Evolutionary conservation across 1,284 basidiomycete genomes (phyloP).

Genomic region (Microstroma glucosiphilum): DNA sequence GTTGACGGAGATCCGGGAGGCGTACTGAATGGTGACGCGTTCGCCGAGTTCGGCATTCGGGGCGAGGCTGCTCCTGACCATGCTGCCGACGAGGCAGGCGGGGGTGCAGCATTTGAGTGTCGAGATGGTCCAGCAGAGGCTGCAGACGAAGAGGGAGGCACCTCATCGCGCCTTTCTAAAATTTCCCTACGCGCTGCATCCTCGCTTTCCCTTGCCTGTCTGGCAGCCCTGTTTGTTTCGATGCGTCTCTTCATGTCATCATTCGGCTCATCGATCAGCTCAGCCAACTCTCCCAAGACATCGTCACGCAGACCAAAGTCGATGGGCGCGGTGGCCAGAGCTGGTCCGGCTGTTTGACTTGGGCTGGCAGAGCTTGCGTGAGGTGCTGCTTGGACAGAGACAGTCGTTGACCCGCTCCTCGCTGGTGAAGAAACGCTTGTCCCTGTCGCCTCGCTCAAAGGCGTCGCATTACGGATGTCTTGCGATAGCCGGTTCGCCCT

Average conservation of each 20-base stretch:
- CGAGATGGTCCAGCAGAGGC: slow-evolving; percentile 9
- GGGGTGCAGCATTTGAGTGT: neutral
- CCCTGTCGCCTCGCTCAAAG: neutral
- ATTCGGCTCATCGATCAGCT: slow-evolving; percentile 28
- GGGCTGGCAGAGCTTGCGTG: neutral
- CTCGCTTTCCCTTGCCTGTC: neutral
- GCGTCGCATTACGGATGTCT: slow-evolving; percentile 4
- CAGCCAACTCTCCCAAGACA: slow-evolving; percentile 36
- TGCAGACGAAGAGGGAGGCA: slow-evolving; percentile 18
- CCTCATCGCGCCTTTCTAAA: neutral
- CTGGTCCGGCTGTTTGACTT: neutral
- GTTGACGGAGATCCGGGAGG: slow-evolving; percentile 13
- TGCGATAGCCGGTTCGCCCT: slow-evolving; percentile 3
- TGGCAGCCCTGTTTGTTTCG: neutral
- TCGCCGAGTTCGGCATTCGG: slow-evolving; percentile 10
- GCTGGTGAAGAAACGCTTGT: neutral
- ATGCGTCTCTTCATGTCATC: slow-evolving; percentile 4
- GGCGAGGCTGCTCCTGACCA: slow-evolving; percentile 9
- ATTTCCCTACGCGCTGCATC: neutral
- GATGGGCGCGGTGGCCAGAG: neutral
- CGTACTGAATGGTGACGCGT: slow-evolving; percentile 16
- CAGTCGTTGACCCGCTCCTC: neutral
- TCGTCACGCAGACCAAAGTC: slow-evolving; percentile 25
- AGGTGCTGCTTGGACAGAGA: neutral
- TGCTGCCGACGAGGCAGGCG: neutral